Base-by-base conservation (phyloP, 2,329 filamentous ascomycete genomes). In the Microcyclospora tardicrescens region DNA sequence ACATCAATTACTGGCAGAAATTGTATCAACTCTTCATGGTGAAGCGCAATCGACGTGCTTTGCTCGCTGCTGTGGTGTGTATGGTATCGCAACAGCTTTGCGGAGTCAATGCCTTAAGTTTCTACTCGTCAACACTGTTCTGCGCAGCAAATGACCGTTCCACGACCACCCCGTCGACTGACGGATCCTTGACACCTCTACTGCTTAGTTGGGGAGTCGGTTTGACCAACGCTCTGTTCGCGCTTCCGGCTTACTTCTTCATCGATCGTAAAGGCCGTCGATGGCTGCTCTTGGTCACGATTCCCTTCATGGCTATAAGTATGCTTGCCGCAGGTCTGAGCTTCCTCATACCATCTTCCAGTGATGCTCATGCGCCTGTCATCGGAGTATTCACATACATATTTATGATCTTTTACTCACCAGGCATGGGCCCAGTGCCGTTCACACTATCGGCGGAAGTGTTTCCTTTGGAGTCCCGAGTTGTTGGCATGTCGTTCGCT, bases 361-460 rank as follows among this genome's bases (percentile, higher is more conserved):
- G 54, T 16, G 12, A 16, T 10, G 64, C 67, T 2, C 63, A 68
- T 30, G 52, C 69, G 0, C 66, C 67, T 0, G 46, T 74, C 9
- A 68, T 77, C 11, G 71, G 70, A 1, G 54, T 74, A 24, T 76
- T 75, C 46, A 59, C 73, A 5, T 75, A 72, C 50, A 56, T 75
- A 1, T 75, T 72, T 44, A 66, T 65, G 34, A 40, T 48, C 19
- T 50, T 56, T 15, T 45, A 48, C 34, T 43, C 43, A 30, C 54
- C 52, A 10, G 61, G 60, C 14, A 57, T 63, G 48, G 63, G 63
- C 3, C 62, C 73, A 4, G 78, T 83, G 6, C 77, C 78, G 0
- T 82, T 78, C 52, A 73, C 75, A 0, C 80, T 81, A 57, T 73
- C 70, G 2, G 77, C 79, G 28, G 79, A 84, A 55, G 75, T 82